Evolutionary conservation across 345 rosid genomes (phyloP).

Genomic region (Populus simonii): DNA sequence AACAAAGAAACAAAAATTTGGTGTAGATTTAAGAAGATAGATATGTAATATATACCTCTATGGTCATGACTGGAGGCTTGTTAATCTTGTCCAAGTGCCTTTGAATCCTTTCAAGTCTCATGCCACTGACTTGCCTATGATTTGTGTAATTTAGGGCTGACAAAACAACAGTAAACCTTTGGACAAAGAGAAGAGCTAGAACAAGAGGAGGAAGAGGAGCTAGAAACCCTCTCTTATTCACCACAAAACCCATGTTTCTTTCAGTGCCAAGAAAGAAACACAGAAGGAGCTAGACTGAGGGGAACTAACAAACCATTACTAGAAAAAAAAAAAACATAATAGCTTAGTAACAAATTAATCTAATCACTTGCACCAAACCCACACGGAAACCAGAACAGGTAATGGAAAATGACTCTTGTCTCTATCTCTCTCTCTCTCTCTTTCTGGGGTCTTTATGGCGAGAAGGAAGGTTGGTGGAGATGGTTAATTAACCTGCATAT

Average conservation of each 20-base stretch:
- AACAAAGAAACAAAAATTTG: not conserved
- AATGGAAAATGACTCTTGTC: slow-evolving; percentile 6
- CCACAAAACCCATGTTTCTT: slow-evolving; percentile 36
- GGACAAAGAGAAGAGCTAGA: not conserved
- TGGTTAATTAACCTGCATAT: slow-evolving; percentile 35
- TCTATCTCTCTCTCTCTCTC: slow-evolving; percentile 9
- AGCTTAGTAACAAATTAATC: slow-evolving; percentile 10
- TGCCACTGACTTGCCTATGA: slow-evolving; percentile 57
- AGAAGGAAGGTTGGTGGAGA: slow-evolving; percentile 52
- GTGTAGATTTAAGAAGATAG: not conserved
- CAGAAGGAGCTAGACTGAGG: not conserved
- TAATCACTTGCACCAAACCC: slow-evolving; percentile 21
- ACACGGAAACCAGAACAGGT: slow-evolving; percentile 20
- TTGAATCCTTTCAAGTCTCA: slow-evolving; percentile 61
- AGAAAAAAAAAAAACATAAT: slow-evolving; percentile 11
- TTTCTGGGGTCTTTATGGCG: slow-evolving; percentile 35
- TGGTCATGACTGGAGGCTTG: slow-evolving; percentile 28
- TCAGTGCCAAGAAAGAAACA: slow-evolving; percentile 33
- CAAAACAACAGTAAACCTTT: slow-evolving; percentile 22
- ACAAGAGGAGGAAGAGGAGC: slow-evolving; percentile 14
- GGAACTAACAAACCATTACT: slow-evolving; percentile 30
- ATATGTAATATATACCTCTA: slow-evolving; percentile 15
- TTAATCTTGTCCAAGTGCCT: slow-evolving; percentile 28
- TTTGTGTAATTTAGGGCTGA: slow-evolving; percentile 48
- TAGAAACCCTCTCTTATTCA: slow-evolving; percentile 19